Evolutionary conservation across 2,329 filamentous ascomycete species (phyloP).

Genomic region (Dactylonectria macrodidyma): DNA sequence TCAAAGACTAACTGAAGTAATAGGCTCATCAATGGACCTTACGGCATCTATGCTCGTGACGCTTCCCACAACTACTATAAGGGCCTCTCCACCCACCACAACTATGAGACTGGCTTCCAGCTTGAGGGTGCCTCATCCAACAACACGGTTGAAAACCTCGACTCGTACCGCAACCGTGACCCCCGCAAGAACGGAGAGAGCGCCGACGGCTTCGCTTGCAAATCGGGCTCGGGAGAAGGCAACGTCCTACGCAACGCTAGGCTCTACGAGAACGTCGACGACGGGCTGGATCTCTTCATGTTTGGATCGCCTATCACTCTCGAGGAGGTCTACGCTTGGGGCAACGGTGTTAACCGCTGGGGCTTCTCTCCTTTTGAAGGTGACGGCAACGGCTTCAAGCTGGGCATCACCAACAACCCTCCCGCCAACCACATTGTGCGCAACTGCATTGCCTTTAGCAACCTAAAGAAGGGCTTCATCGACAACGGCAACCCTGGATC

Average conservation of each 20-base stretch:
- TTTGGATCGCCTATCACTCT: slow-evolving; percentile 59
- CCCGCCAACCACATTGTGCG: slow-evolving; percentile 58
- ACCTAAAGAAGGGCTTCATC: slow-evolving; percentile 60
- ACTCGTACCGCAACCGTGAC: slow-evolving; percentile 61
- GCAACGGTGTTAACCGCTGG: slow-evolving; percentile 62
- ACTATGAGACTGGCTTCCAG: slow-evolving; percentile 57
- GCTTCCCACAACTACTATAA: slow-evolving; percentile 56
- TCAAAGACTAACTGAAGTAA: accelerated
- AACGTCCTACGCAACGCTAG: slow-evolving; percentile 60
- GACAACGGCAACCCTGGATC: slow-evolving; percentile 60
- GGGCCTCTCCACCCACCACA: slow-evolving; percentile 54
- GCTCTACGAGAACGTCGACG: slow-evolving; percentile 65
- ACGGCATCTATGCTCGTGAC: slow-evolving; percentile 55
- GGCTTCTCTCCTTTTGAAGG: slow-evolving; percentile 58
- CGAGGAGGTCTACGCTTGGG: slow-evolving; percentile 59
- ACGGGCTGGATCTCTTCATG: slow-evolving; percentile 52
- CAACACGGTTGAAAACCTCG: slow-evolving; percentile 59
- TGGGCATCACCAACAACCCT: slow-evolving; percentile 53
- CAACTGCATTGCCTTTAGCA: slow-evolving; percentile 60
- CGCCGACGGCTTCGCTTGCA: slow-evolving; percentile 63
- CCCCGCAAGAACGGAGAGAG: slow-evolving; percentile 66
- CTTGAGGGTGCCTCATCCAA: slow-evolving; percentile 51
- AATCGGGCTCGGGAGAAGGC: slow-evolving; percentile 61
- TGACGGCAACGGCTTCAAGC: slow-evolving; percentile 63
- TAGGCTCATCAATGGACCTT: slow-evolving; percentile 55